Conservation (phyloP, 2,329 filamentous ascomycete species). For the Clathrospora elynae region DNA sequence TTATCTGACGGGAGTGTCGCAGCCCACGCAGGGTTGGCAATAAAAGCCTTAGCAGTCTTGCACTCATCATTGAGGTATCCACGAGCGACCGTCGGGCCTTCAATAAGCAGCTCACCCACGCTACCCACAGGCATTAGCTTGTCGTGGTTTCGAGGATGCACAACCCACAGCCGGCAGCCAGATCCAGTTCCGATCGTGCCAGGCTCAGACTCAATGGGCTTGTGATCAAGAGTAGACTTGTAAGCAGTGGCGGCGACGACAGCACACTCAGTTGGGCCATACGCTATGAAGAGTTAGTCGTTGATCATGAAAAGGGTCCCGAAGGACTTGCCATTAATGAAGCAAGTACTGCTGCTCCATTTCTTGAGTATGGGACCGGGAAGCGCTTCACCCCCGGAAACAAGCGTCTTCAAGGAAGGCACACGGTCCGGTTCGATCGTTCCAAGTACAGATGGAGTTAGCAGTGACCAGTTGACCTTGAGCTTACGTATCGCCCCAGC, state of each 20-base stretch:
- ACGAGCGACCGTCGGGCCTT: conserved; percentile 55
- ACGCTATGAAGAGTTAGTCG: conserved; percentile 21
- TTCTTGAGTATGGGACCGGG: conserved; percentile 50
- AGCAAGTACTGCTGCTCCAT: conserved; percentile 51
- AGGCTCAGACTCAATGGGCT: conserved; percentile 33
- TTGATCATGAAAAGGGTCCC: neutral
- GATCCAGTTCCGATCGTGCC: conserved; percentile 41
- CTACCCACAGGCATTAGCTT: conserved; percentile 40
- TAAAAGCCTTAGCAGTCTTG: conserved; percentile 35
- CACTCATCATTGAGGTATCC: conserved; percentile 32
- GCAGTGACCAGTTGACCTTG: conserved; percentile 36
- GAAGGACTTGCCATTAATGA: conserved; percentile 53
- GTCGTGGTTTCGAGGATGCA: conserved; percentile 48
- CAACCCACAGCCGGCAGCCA: conserved; percentile 47
- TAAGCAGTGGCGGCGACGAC: conserved; percentile 33
- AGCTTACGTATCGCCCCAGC: conserved; percentile 49
- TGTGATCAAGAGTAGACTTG: conserved; percentile 33
- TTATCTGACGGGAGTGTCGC: conserved; percentile 6
- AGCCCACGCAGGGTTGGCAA: conserved; percentile 38
- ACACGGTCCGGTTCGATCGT: conserved; percentile 50
- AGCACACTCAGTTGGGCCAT: conserved; percentile 43
- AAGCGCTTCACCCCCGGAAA: conserved; percentile 52
- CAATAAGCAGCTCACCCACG: conserved; percentile 45
- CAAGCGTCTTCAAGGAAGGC: conserved; percentile 51
- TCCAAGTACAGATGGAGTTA: conserved; percentile 44